Percentiles rank a stretch among this genome's conserved stretches.
Evolutionary conservation across 441 rosid genomes (phyloP).

Genomic region (Daphne laureola): DNA sequence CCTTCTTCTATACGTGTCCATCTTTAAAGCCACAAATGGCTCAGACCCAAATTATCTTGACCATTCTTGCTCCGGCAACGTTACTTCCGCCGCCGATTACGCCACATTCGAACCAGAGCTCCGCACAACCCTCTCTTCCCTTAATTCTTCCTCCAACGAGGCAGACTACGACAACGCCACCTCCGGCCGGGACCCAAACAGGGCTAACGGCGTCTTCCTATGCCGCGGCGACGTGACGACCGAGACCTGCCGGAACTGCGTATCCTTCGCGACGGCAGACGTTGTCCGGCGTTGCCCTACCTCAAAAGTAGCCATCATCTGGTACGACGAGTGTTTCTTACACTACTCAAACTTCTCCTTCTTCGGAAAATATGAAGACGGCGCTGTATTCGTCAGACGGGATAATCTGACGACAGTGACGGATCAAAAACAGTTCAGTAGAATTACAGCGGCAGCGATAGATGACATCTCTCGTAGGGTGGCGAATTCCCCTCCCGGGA

Average conservation of each 20-base stretch:
- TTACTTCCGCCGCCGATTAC: background rate
- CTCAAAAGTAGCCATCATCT: slow-evolving; percentile 17
- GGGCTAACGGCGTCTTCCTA: slow-evolving; percentile 31
- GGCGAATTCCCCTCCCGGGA: background rate
- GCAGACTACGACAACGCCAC: slow-evolving; percentile 10
- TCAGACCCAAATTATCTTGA: background rate
- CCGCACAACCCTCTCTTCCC: background rate
- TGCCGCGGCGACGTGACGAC: slow-evolving; percentile 35
- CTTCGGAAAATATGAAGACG: background rate
- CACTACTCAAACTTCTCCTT: slow-evolving; percentile 25
- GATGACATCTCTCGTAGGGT: background rate
- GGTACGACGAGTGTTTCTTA: slow-evolving; percentile 37
- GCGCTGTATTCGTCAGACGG: accelerated
- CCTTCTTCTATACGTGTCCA: background rate
- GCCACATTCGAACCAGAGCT: background rate
- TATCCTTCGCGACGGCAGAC: slow-evolving; percentile 17
- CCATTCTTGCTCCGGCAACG: background rate
- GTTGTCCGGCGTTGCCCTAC: slow-evolving; percentile 26
- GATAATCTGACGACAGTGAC: background rate
- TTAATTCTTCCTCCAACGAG: background rate
- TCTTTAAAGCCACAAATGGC: background rate
- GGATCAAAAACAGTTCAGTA: background rate
- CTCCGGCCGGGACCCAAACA: slow-evolving; percentile 13
- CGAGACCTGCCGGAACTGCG: slow-evolving; percentile 24
- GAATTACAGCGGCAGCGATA: background rate